Evolutionary conservation across 768 basidiomycete species (phyloP).

Genomic region (Boletus barrowsii): DNA sequence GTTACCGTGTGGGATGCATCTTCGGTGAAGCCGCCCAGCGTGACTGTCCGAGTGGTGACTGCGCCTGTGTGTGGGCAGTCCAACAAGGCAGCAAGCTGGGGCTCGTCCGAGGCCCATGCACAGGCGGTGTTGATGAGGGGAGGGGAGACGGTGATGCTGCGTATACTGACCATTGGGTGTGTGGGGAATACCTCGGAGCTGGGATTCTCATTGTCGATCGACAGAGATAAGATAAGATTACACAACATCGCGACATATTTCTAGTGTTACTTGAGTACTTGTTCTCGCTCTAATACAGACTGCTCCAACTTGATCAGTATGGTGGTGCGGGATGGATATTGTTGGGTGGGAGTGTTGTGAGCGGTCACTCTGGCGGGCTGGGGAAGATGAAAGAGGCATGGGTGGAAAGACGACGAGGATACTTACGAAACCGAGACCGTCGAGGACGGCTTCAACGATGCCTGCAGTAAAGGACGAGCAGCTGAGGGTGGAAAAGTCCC

Average conservation of each 20-base stretch:
- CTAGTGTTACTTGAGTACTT: constrained; percentile 65
- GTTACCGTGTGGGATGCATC: constrained; percentile 56
- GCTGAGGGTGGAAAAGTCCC: constrained; percentile 89
- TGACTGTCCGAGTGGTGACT: constrained; percentile 78
- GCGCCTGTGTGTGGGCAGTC: constrained; percentile 68
- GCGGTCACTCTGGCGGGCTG: constrained; percentile 97
- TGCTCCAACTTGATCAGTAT: constrained; percentile 96
- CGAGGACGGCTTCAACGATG: constrained; percentile 94
- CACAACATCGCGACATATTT: no score
- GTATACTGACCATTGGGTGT: constrained; percentile 52
- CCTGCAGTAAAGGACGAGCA: constrained; percentile 98
- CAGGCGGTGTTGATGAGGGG: constrained; percentile 77
- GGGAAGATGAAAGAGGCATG: constrained; percentile 10
- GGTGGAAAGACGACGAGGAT: neutral
- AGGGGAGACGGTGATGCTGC: constrained; percentile 54
- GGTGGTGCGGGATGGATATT: constrained; percentile 83
- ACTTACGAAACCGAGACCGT: constrained; percentile 90
- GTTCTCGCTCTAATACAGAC: constrained; percentile 90
- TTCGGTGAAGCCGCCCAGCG: constrained; percentile 68
- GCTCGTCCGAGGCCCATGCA: constrained; percentile 71
- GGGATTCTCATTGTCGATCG: no score
- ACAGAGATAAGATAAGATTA: constrained; percentile 19
- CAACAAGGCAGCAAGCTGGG: constrained; percentile 65
- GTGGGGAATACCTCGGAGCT: neutral
- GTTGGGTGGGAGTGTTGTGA: constrained; percentile 83